Evolutionary conservation across 2,329 filamentous ascomycete species (phyloP), one percentile per base, ranked within the genome.

Genomic region (Celoporthe dispersa): DNA sequence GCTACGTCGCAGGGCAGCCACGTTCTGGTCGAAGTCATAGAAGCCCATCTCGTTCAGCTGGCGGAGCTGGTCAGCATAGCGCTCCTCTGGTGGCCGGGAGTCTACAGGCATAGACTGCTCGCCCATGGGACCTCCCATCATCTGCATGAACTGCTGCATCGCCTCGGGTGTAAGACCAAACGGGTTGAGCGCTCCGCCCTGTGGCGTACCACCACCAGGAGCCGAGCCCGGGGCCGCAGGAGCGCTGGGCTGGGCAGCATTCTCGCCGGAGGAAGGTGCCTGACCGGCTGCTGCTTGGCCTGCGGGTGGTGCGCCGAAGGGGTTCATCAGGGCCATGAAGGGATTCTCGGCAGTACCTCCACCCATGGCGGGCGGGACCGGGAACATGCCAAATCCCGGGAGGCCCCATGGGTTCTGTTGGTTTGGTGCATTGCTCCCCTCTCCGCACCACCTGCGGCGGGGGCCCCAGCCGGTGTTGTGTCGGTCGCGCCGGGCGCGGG

Each of bases 31-130:
- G 77, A 98, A 99, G 78, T 99, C 94, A 79, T 90, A 97, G 82
- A 99, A 99, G 3, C 96, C 96, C 96, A 99, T 99, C 74, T 98
- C 96, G 79, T 99, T 99, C 73, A 99, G 83, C 82, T 98, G 94
- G 71, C 94, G 87, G 64, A 99, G 84, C 81, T 99, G 95, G 41
- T 93, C 90, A 3, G 92, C 94, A 76, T 97, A 99, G 70, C 93
- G 86, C 81, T 98, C 96, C 84, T 99, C 96, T 0, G 96, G 95
- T 5, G 96, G 94, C 72, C 95, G 88, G 77, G 87, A 97, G 81
- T 99, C 96, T 2, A 87, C 81, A 6, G 94, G 92, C 25, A 87
- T 81, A 16, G 87, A 80, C 1, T 86, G 78, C 28, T 78, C 80
- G 2, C 77, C 80, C 55, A 76, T 75, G 39, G 73, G 73, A 69